These are phyloP conservation scores for Botrytis fabae DNA, from an alignment of 2,329 filamentous ascomycete genomes.

Conservation along the genomic window DNA sequence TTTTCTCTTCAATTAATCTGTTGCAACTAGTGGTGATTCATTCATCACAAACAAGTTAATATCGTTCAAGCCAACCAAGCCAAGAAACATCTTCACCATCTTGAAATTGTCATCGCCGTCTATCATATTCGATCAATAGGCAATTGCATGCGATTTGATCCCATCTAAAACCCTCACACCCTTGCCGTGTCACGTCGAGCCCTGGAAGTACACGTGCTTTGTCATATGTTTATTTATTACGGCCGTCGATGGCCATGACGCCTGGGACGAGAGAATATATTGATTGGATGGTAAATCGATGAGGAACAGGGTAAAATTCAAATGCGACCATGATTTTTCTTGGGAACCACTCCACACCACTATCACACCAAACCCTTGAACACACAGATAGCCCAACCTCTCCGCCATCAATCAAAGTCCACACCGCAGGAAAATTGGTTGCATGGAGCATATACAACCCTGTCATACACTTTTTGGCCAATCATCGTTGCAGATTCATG, in stretches of 20 bases:
- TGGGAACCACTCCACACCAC: constrained; percentile 22
- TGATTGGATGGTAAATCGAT: constrained; percentile 17
- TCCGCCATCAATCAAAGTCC: constrained; percentile 25
- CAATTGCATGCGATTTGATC: neutral
- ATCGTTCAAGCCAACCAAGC: neutral
- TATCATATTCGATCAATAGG: constrained; percentile 1
- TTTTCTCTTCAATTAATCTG: neutral
- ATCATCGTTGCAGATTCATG: constrained; percentile 14
- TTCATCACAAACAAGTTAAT: neutral
- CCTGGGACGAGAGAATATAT: neutral
- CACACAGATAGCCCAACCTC: constrained; percentile 17
- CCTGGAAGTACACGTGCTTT: constrained; percentile 33
- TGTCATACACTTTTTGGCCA: constrained; percentile 25
- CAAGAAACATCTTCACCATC: constrained; percentile 15
- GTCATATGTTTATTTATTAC: constrained; percentile 38
- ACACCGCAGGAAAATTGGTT: constrained; percentile 27
- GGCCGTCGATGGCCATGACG: constrained; percentile 12
- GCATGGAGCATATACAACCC: constrained; percentile 18
- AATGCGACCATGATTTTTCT: constrained; percentile 12
- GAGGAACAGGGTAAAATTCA: neutral
- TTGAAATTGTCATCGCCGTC: constrained; percentile 22
- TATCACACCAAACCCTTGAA: constrained; percentile 15
- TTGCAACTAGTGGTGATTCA: neutral
- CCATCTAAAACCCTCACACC: neutral
- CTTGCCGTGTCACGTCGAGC: constrained; percentile 37